A percentile compares a stretch with the other conserved stretches of the same genome.
Evolutionary conservation across 805 yeast genomes (phyloP).

Genomic region (Saccharomycopsis sp.): DNA sequence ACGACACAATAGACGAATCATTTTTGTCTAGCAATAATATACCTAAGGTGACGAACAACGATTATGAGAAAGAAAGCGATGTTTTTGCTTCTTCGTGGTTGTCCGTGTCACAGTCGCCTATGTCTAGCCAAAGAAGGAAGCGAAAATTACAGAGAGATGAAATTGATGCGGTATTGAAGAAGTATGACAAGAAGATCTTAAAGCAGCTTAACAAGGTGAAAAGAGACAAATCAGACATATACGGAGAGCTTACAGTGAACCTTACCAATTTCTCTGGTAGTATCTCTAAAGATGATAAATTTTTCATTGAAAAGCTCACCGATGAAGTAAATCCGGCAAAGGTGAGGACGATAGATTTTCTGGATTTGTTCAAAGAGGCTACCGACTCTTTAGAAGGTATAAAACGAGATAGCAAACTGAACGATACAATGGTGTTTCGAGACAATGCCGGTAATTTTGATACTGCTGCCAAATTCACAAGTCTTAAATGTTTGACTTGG

Average conservation of each 20-base stretch:
- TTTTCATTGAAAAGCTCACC: slow-evolving; percentile 4
- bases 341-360: slow-evolving; percentile 1
- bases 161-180: not conserved
- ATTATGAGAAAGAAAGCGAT: not conserved
- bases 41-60: not conserved
- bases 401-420: not conserved
- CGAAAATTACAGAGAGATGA: not conserved
- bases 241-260: slow-evolving; percentile 13
- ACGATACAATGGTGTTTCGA: not conserved
- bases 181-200: slow-evolving; percentile 8
- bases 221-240: slow-evolving; percentile 9
- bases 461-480: not conserved
- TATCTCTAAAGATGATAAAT: slow-evolving; percentile 7
- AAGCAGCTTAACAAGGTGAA: slow-evolving; percentile 7
- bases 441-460: not conserved
- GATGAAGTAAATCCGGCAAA: slow-evolving; percentile 6
- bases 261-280: slow-evolving; percentile 1
- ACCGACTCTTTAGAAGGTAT: slow-evolving; percentile 5
- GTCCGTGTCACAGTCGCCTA: not conserved
- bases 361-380: slow-evolving; percentile 5
- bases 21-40: not conserved
- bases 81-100: not conserved
- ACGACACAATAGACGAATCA: slow-evolving; percentile 1
- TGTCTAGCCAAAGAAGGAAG: not conserved
- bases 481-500: slow-evolving; percentile 13